A percentile compares a stretch with the other conserved stretches of the same genome.
phyloP scores from a whole-genome alignment of 441 rosid species.

The Populus hybrid region DNA sequence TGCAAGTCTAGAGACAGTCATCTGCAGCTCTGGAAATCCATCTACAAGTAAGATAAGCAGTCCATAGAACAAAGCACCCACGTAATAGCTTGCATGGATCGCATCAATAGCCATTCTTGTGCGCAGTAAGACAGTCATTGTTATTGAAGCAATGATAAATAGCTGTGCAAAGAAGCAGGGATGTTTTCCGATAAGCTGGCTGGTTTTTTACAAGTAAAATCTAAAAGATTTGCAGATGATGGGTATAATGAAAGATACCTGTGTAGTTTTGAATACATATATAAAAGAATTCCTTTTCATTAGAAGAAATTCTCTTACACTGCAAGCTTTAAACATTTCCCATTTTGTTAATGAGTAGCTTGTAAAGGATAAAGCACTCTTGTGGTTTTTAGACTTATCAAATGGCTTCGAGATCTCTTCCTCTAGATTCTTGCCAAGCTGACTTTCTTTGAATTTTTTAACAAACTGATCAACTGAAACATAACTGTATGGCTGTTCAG shows the following conservation, averaged over 20 bases:
- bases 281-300: slow-evolving; percentile 51
- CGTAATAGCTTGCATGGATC: slow-evolving; percentile 44
- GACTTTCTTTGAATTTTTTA: slow-evolving; percentile 32
- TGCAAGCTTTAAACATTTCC: slow-evolving; percentile 56
- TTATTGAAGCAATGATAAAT: slow-evolving; percentile 32
- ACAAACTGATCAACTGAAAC: slow-evolving; percentile 35
- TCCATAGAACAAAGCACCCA: slow-evolving; percentile 45
- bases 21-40: slow-evolving; percentile 41
- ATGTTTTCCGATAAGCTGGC: not conserved
- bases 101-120: slow-evolving; percentile 39
- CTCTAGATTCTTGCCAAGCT: slow-evolving; percentile 32
- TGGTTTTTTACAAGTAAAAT: not conserved
- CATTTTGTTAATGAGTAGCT: slow-evolving; percentile 39
- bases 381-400: slow-evolving; percentile 38
- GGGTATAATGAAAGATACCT: slow-evolving; percentile 24
- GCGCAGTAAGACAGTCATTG: slow-evolving; percentile 53
- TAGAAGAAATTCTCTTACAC: slow-evolving; percentile 55
- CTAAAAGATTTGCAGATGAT: not conserved
- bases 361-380: slow-evolving; percentile 35
- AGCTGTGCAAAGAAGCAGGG: slow-evolving; percentile 30
- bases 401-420: slow-evolving; percentile 35
- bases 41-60: slow-evolving; percentile 38
- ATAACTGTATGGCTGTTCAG: slow-evolving; percentile 32
- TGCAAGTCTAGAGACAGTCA: slow-evolving; percentile 41
- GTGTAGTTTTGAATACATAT: slow-evolving; percentile 45